A percentile compares a stretch with the other conserved stretches of the same genome.
These are phyloP conservation scores for Cladorrhinum sp. DNA, from an alignment of 2,329 filamentous ascomycete species.

Conservation along the genomic window DNA sequence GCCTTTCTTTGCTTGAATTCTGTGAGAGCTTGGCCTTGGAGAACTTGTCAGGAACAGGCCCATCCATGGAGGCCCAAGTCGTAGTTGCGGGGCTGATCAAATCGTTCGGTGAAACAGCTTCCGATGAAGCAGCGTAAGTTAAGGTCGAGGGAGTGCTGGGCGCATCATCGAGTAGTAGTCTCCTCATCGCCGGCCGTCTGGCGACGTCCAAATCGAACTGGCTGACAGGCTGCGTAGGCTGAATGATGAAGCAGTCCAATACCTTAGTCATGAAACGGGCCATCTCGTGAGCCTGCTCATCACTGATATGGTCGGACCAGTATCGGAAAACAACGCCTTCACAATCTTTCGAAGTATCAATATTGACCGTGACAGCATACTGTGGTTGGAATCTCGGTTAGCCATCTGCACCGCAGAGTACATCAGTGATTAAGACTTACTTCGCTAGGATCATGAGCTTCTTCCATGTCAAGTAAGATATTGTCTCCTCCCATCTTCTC, in stretches of 20 bases:
- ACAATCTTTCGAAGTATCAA: slow-evolving; percentile 20
- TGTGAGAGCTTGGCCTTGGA: neutral
- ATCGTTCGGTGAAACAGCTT: neutral
- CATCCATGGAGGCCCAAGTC: neutral
- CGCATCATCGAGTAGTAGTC: neutral
- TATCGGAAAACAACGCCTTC: slow-evolving; percentile 27
- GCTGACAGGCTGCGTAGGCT: slow-evolving; percentile 12
- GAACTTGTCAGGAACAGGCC: neutral
- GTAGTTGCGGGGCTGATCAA: neutral
- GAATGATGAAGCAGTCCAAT: slow-evolving; percentile 22
- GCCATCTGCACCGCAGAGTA: neutral
- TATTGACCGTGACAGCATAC: slow-evolving; percentile 28
- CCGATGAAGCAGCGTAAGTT: neutral
- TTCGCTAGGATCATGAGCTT: slow-evolving; percentile 27
- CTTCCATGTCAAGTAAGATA: slow-evolving; percentile 24
- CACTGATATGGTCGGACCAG: slow-evolving; percentile 27
- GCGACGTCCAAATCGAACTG: slow-evolving; percentile 14
- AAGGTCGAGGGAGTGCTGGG: neutral
- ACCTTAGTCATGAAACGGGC: slow-evolving; percentile 20
- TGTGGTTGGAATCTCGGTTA: slow-evolving; percentile 2
- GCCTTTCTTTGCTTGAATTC: slow-evolving; percentile 5
- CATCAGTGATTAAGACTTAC: slow-evolving; percentile 4
- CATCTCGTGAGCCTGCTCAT: slow-evolving; percentile 23
- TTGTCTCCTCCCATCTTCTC: neutral
- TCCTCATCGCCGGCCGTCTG: neutral